Conservation (phyloP, 1,139 yeast genomes). For the Barnettozyma hawaiiensis region DNA sequence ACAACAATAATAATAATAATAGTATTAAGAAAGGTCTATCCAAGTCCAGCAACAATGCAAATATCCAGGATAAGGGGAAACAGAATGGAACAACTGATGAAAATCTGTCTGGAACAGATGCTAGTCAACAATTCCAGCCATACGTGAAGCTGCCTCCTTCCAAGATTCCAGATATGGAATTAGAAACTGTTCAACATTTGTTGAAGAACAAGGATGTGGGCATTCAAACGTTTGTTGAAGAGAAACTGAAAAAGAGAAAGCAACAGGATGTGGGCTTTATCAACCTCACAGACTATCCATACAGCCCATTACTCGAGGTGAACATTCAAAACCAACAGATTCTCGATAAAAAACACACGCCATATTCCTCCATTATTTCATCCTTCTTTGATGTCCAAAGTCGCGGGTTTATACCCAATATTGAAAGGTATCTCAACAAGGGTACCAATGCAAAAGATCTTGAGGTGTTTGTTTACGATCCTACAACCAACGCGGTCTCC, state of each 20-base stretch:
- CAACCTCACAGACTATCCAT: conserved; percentile 87
- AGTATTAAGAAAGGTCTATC: conserved; percentile 22
- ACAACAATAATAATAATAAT: too few relatives aligned
- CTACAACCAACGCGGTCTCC: conserved; percentile 26
- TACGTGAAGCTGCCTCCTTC: conserved; percentile 85
- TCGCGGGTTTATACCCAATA: conserved; percentile 40
- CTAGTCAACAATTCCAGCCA: conserved; percentile 46
- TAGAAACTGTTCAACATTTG: conserved; percentile 75
- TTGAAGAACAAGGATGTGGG: conserved; percentile 72
- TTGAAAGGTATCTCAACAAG: conserved; percentile 20
- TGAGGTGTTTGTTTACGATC: conserved; percentile 24
- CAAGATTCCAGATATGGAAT: conserved; percentile 87
- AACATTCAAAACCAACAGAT: conserved; percentile 45
- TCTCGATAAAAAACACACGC: conserved; percentile 58
- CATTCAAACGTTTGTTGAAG: conserved; percentile 75
- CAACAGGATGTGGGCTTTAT: conserved; percentile 66
- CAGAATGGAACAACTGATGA: conserved; percentile 8
- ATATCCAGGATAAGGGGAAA: conserved; percentile 19
- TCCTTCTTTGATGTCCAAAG: conserved; percentile 67
- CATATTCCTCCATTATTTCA: conserved; percentile 77
- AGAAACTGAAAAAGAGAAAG: conserved; percentile 69
- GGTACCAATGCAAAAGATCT: conserved; percentile 16
- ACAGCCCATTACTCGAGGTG: conserved; percentile 77
- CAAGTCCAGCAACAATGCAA: conserved; percentile 24
- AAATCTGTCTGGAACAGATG: conserved; percentile 21